Base-by-base conservation (phyloP, 192 early-diverging fungal species). In the Haplosporangium gracile region DNA sequence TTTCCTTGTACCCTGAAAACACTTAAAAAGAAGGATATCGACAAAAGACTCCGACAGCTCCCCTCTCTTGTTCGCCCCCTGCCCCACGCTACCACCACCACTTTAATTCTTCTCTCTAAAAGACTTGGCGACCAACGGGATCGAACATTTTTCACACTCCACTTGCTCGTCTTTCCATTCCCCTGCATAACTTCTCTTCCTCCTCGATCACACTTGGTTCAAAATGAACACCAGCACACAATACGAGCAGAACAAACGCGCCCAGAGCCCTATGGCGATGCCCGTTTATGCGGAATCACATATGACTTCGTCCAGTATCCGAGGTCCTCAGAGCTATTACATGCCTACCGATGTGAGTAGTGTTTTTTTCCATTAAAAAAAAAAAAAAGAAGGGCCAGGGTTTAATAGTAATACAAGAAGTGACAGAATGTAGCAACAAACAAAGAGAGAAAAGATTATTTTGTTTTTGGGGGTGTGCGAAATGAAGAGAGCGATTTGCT, bases 201-300 rank as follows among this genome's bases (percentile, higher is more conserved):
- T 26, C 13, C 1, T 65, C 24, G 34, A 75, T 26, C 40, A 53
- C 40, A 9, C 39, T 65, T n/a, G 38, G 57, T 39, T 57, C 65
- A 79, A 70, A 79, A 55, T 72, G 77, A 79, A 70, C 69, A 40
- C 76, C 32, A 78, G 72, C 38, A 72, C 68, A 26, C 76, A 77
- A 29, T 68, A 69, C 22, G 24, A 32, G 9, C 70, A 71, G 38
- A 71, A 71, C 36, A 38, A 71, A 9, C 45, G 57, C 22, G 11
- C 75, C 22, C 55, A 76, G 75, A 76, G 39, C 42, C 75, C 75
- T 16, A 76, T 76, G 60, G 45, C 40, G 22, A 76, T 76, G 60
- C 75, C 75, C 32, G 20, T 10, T 20, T 60, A 29, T 43, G 42
- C 60, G n/a, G 75, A 76, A 40, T 76, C 75, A 34, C 75, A 42